Percentiles rank a stretch among this genome's conserved stretches.
Evolutionary conservation across 2,329 filamentous ascomycete species (phyloP).

Genomic region (Neoarthrinium moseri): DNA sequence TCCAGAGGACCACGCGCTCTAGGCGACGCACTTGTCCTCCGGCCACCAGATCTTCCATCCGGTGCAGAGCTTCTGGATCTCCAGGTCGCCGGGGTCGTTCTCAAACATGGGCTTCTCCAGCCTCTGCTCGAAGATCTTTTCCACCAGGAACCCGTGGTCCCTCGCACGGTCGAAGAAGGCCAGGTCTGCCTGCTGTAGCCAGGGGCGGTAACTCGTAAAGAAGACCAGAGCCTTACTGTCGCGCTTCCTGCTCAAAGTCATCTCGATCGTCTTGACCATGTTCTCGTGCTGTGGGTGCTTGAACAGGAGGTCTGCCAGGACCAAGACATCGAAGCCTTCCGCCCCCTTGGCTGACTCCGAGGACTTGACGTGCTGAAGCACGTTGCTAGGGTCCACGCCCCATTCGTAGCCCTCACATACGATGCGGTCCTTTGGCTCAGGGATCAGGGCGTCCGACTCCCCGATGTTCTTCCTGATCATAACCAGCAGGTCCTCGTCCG

Average conservation of each 20-base stretch:
- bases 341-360: slow-evolving; percentile 18
- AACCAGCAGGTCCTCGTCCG: slow-evolving; percentile 77
- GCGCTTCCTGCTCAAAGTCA: slow-evolving; percentile 57
- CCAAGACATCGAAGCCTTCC: slow-evolving; percentile 71
- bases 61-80: slow-evolving; percentile 77
- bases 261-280: slow-evolving; percentile 68
- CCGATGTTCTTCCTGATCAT: slow-evolving; percentile 78
- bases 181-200: slow-evolving; percentile 82
- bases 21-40: slow-evolving; percentile 17
- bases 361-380: slow-evolving; percentile 58
- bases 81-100: slow-evolving; percentile 80
- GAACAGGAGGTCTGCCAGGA: slow-evolving; percentile 88
- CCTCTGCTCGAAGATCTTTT: slow-evolving; percentile 76
- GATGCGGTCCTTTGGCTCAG: slow-evolving; percentile 32
- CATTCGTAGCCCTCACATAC: slow-evolving; percentile 76
- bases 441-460: slow-evolving; percentile 43
- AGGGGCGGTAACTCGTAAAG: slow-evolving; percentile 92
- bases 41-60: slow-evolving; percentile 74
- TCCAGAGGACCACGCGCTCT: no score
- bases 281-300: slow-evolving; percentile 84
- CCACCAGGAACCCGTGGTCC: slow-evolving; percentile 70
- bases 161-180: slow-evolving; percentile 79
- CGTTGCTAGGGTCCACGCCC: slow-evolving; percentile 62
- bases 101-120: slow-evolving; percentile 89
- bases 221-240: slow-evolving; percentile 76